A percentile compares a stretch with the other conserved stretches of the same genome.
phyloP scores from a whole-genome alignment of 257 asterid species.

The Solanum infundibuliforme region DNA sequence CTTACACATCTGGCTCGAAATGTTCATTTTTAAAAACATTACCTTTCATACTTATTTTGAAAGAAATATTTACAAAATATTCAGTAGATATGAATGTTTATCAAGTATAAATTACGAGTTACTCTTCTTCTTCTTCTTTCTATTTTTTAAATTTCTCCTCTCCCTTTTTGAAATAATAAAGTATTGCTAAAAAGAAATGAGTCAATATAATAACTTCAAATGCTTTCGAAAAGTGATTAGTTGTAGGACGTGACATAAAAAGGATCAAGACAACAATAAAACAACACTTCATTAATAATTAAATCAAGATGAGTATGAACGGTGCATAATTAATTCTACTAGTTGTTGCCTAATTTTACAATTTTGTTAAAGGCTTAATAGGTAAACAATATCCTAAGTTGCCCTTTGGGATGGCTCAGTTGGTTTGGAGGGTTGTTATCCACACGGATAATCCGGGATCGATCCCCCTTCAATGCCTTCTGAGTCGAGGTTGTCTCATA shows the following conservation, averaged over 20 bases:
- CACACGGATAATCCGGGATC: rapidly evolving
- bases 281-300: not conserved
- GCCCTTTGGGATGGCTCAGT: too few species aligned
- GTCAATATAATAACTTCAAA: not conserved
- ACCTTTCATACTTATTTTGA: not conserved
- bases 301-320: not conserved
- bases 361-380: not conserved
- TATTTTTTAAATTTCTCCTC: not conserved
- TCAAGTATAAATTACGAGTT: not conserved
- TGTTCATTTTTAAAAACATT: too few species aligned
- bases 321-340: not conserved
- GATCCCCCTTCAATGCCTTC: too few species aligned
- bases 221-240: not conserved
- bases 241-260: not conserved
- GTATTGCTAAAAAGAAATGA: not conserved
- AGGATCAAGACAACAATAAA: not conserved
- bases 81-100: not conserved
- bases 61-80: too few species aligned
- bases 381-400: too few species aligned
- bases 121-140: not conserved
- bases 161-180: not conserved
- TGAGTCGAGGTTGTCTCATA: not conserved
- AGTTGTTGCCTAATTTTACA: not conserved
- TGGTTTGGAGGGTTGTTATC: too few species aligned
- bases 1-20: too few species aligned